These are phyloP conservation scores for Ampelocalamus luodianensis DNA, from an alignment of 176 grass and related monocot genomes.

Conservation along the genomic window DNA sequence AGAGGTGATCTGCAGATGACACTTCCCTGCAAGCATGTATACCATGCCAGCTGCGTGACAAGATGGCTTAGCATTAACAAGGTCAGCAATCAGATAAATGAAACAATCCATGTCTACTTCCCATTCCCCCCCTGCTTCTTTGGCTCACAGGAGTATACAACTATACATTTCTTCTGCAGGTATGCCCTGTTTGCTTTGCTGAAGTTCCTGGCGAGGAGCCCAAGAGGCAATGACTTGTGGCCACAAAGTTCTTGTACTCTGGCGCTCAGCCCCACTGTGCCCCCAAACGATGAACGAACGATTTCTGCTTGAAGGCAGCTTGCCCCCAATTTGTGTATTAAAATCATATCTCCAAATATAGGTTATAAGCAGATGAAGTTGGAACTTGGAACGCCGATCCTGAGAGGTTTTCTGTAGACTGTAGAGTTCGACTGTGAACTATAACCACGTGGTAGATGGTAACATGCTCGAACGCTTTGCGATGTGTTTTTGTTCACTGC, in stretches of 20 bases:
- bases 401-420: constrained; percentile 59
- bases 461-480: constrained; percentile 2
- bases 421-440: constrained; percentile 45
- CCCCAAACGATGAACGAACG: background rate
- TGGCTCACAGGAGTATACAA: constrained; percentile 32
- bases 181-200: constrained; percentile 88
- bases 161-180: constrained; percentile 51
- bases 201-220: constrained; percentile 65
- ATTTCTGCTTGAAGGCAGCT: constrained; percentile 51
- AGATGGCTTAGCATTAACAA: constrained; percentile 98
- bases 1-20: constrained; percentile 92
- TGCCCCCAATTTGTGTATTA: constrained; percentile 58
- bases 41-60: constrained; percentile 79
- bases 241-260: constrained; percentile 29
- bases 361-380: constrained; percentile 67
- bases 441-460: constrained; percentile 40
- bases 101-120: background rate
- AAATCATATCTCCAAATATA: constrained; percentile 67
- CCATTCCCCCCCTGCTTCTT: background rate
- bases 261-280: background rate
- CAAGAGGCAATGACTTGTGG: constrained; percentile 59
- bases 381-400: constrained; percentile 45
- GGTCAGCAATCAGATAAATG: constrained; percentile 43
- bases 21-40: constrained; percentile 93
- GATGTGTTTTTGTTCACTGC: constrained; percentile 40